Evolutionary conservation across 768 basidiomycete genomes (phyloP).

Genomic region (Pholiota conissans): DNA sequence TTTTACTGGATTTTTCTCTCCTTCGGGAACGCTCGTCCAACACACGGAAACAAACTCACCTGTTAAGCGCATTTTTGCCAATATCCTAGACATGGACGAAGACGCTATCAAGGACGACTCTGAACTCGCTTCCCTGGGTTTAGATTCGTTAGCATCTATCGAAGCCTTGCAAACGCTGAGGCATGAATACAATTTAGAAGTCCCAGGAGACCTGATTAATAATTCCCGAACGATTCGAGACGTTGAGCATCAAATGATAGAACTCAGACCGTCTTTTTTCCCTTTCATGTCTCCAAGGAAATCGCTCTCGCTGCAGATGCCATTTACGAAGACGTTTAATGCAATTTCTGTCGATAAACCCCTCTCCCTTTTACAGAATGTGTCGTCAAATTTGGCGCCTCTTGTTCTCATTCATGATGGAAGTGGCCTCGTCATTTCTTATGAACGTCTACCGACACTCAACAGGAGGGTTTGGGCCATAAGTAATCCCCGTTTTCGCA

Average conservation of each 20-base stretch:
- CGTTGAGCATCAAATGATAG: slow-evolving; percentile 30
- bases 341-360: slow-evolving; percentile 1
- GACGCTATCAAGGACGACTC: slow-evolving; percentile 42
- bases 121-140: slow-evolving; percentile 50
- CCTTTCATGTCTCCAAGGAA: background rate
- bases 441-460: slow-evolving; percentile 44
- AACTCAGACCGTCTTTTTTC: slow-evolving; percentile 7
- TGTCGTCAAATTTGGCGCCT: slow-evolving; percentile 29
- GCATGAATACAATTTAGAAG: slow-evolving; percentile 35
- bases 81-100: slow-evolving; percentile 22
- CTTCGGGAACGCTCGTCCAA: slow-evolving; percentile 40
- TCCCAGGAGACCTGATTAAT: slow-evolving; percentile 47
- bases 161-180: slow-evolving; percentile 54
- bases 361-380: slow-evolving; percentile 33
- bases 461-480: slow-evolving; percentile 62
- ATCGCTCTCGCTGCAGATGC: background rate
- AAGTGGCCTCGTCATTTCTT: slow-evolving; percentile 58
- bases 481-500: slow-evolving; percentile 51
- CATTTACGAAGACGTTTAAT: background rate
- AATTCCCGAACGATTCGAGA: slow-evolving; percentile 39
- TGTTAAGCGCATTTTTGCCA: slow-evolving; percentile 17
- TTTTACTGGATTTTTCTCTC: slow-evolving; percentile 15
- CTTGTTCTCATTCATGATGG: slow-evolving; percentile 76
- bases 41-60: background rate
- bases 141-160: slow-evolving; percentile 67